Base-by-base conservation (phyloP, 73 alveolate species). In the Stentor coeruleus region DNA sequence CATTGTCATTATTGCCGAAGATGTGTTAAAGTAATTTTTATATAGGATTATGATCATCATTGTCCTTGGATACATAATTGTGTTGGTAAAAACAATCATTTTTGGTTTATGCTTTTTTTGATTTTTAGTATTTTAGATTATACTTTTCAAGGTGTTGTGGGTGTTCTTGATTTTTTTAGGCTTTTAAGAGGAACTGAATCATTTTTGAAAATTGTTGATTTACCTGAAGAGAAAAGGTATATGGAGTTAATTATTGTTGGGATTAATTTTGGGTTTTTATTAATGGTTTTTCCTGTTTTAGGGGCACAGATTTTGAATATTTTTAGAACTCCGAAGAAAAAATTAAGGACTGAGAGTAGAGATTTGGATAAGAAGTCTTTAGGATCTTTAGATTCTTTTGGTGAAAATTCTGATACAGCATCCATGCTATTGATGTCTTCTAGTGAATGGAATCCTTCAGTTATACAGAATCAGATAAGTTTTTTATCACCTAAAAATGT, bases 11-110 rank as follows among this genome's bases (percentile, higher is more conserved):
- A 31, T 40, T 82, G 88, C 40, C 59, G 74, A 14, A 55, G 75
- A 74, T 82, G 88, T 73, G 84, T 82, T 6, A 49, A 49, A 49
- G 66, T 49, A 20, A 49, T 6, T 11, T 11, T 11, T 49, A 49
- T 11, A 1, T 31, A 66, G 0, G 59, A 80, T n/a, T 82, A 73
- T 38, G 88, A 82, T 33, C 88, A 82, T 82, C 88, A 82, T 74
- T 82, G 87, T 58, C 83, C 85, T 58, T 82, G 87, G 83, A 82
- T 82, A 41, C 39, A 74, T 72, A 82, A 82, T 35, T 82, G 88
- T 82, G 85, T 82, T 30, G 88, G 88, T 0, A 82, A 55, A 14
- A 38, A 30, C 0, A 79, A 79, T n/a, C 59, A 6, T 2, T 36
- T 4, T 3, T 79, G 76, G 81, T 79, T 79, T 49, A 36, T 57